Conservation (phyloP, 805 yeast genomes). For the Clavispora vitiphila region DNA sequence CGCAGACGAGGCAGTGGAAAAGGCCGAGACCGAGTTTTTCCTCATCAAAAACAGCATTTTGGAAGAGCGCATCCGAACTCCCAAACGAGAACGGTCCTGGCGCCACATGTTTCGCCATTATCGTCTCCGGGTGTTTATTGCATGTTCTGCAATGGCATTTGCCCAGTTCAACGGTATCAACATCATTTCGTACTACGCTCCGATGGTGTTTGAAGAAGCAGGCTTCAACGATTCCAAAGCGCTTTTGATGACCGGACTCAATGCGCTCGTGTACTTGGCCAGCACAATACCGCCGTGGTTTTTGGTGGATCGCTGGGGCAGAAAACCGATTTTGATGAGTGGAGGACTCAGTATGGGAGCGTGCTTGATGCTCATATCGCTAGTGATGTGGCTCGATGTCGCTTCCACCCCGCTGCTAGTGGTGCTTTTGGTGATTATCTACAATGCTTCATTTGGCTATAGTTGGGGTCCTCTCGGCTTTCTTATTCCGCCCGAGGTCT, state of each 20-base stretch:
- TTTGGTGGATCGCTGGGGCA: conserved; percentile 41
- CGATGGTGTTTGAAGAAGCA: conserved; percentile 47
- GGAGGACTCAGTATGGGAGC: conserved; percentile 38
- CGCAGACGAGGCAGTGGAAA: conserved; percentile 26
- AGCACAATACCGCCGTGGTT: conserved; percentile 44
- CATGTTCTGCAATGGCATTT: conserved; percentile 40
- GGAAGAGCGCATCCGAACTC: conserved; percentile 33
- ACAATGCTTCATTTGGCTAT: conserved; percentile 41
- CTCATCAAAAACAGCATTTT: conserved; percentile 42
- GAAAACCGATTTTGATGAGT: conserved; percentile 39
- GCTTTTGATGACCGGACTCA: conserved; percentile 41
- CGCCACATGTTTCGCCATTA: conserved; percentile 37
- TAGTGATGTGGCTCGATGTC: conserved; percentile 28
- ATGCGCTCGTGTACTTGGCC: conserved; percentile 33
- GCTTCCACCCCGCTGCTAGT: conserved; percentile 34
- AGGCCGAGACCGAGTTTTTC: conserved; percentile 40
- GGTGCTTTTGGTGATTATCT: conserved; percentile 36
- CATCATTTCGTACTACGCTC: conserved; percentile 54
- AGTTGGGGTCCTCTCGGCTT: conserved; percentile 46
- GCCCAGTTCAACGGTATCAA: conserved; percentile 53
- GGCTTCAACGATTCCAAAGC: conserved; percentile 41
- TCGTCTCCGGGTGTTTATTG: conserved; percentile 32
- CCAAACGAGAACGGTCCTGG: conserved; percentile 39
- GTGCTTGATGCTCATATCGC: conserved; percentile 30
- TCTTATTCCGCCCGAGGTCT: conserved; percentile 41